Conservation (phyloP, 2,329 filamentous ascomycete species). For the Diaporthe ilicicola region DNA sequence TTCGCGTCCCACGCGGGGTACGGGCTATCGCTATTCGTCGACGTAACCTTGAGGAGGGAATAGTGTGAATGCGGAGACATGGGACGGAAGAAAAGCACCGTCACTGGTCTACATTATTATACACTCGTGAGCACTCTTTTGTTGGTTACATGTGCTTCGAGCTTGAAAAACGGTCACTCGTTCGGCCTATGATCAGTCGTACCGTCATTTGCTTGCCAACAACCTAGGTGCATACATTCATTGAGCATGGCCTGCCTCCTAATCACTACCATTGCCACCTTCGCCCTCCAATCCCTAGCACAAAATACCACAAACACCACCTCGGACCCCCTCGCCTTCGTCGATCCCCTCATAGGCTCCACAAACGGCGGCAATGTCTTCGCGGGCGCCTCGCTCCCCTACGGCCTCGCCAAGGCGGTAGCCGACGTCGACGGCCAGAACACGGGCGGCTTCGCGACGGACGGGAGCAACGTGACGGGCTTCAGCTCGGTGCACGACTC, state of each 20-base stretch:
- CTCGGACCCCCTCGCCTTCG: conserved; percentile 38
- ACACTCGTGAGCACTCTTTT: too few relatives aligned
- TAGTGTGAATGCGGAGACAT: background rate
- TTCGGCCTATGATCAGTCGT: background rate
- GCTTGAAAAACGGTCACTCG: background rate
- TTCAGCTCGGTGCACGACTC: conserved; percentile 58
- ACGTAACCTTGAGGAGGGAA: background rate
- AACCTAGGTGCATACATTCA: too few relatives aligned
- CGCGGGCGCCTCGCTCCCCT: conserved; percentile 62
- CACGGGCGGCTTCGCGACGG: conserved; percentile 55
- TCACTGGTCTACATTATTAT: background rate
- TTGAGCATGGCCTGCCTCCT: background rate
- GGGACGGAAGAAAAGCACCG: background rate
- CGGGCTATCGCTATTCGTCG: background rate
- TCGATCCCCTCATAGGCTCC: conserved; percentile 63
- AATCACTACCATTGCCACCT: background rate
- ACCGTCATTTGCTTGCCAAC: background rate
- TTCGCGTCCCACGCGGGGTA: conserved; percentile 22
- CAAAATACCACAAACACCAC: conserved; percentile 13
- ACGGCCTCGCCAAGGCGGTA: conserved; percentile 64
- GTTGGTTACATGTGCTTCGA: background rate
- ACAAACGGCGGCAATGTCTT: conserved; percentile 66
- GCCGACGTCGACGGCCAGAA: conserved; percentile 59
- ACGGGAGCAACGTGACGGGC: conserved; percentile 57
- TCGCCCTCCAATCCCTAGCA: background rate